Percentiles rank a stretch among this genome's conserved stretches.
Evolutionary conservation across 495 filamentous ascomycete species (phyloP).

Genomic region (Geoglossum glabrum): DNA sequence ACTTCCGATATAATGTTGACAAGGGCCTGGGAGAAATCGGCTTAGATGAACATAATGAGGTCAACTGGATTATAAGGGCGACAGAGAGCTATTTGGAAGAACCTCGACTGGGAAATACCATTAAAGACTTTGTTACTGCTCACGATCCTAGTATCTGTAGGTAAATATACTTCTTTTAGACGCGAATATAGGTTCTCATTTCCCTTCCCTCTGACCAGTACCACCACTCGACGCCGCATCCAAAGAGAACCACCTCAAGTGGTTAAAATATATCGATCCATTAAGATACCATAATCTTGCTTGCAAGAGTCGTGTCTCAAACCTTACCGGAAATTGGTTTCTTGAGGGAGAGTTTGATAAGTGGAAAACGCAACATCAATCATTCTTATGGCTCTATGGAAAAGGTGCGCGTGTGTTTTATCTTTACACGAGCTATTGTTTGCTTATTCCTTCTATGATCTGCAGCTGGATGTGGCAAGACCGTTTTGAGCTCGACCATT

Average conservation of each 20-base stretch:
- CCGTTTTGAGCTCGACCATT: background rate
- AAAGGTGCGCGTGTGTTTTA: background rate
- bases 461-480: background rate
- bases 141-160: background rate
- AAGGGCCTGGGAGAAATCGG: background rate
- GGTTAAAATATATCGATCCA: background rate
- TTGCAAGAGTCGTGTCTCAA: background rate
- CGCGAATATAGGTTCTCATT: background rate
- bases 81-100: background rate
- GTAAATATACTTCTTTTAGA: background rate
- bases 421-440: background rate
- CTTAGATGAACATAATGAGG: conserved; percentile 1
- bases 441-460: background rate
- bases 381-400: background rate
- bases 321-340: background rate
- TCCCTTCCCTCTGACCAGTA: background rate
- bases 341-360: background rate
- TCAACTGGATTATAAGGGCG: background rate
- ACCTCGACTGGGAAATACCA: background rate
- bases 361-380: background rate
- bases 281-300: background rate
- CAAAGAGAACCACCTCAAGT: background rate
- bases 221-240: background rate
- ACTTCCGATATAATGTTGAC: conserved; percentile 1
- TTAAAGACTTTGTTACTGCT: background rate